phyloP scores from a whole-genome alignment of 2,329 filamentous ascomycete genomes.

The Microcyclosporella mali region DNA sequence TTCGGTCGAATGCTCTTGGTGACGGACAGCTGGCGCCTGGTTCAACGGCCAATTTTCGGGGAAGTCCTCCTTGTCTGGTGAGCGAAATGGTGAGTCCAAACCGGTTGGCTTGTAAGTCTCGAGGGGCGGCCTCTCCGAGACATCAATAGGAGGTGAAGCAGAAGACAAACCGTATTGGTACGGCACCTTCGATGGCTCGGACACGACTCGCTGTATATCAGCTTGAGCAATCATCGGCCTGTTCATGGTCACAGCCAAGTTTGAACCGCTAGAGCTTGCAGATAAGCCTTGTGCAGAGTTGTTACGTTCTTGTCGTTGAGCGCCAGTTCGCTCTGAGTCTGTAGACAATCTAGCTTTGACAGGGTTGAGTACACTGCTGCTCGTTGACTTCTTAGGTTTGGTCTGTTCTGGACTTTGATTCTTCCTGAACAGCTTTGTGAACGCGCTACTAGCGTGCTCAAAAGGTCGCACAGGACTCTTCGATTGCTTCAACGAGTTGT shows the following conservation, averaged over 20 bases:
- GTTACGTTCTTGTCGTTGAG: no score
- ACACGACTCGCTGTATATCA: no score
- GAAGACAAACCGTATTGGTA: no score
- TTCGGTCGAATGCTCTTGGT: neutral
- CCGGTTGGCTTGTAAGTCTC: conserved; percentile 7
- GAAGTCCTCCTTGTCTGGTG: conserved; percentile 4
- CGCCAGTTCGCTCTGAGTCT: no score
- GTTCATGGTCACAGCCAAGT: no score
- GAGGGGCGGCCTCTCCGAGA: no score
- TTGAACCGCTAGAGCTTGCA: no score
- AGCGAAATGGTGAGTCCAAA: conserved; percentile 8
- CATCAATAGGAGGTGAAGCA: no score
- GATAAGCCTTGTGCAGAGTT: no score
- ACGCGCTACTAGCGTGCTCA: conserved; percentile 35
- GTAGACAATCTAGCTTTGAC: neutral
- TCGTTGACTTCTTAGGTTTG: conserved; percentile 12
- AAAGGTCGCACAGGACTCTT: conserved; percentile 34
- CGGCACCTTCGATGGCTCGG: no score
- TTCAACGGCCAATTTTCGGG: conserved; percentile 24
- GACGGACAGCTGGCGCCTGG: conserved; percentile 1
- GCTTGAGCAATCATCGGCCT: no score
- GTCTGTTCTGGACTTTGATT: conserved; percentile 20
- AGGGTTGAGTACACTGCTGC: neutral
- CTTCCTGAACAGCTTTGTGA: conserved; percentile 33
- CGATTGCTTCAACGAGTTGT: conserved; percentile 24